These are phyloP conservation scores for Trichoderma pleuroti DNA, from an alignment of 2,329 filamentous ascomycete genomes.

Conservation along the genomic window DNA sequence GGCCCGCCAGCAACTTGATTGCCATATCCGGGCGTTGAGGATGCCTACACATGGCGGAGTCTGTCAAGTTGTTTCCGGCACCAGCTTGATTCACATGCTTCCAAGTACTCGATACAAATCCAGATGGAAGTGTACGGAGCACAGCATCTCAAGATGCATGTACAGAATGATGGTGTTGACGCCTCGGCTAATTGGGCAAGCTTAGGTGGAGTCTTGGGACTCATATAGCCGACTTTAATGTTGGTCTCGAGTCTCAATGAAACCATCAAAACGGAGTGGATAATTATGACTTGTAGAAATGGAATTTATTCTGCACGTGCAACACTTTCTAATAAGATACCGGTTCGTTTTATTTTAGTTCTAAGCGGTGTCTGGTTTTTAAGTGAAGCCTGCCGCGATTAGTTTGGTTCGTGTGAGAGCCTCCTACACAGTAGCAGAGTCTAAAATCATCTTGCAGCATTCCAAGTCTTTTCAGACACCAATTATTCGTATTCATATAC, in stretches of 20 bases:
- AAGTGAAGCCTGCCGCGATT: neutral
- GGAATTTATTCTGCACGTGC: neutral
- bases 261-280: neutral
- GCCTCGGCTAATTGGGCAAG: constrained; percentile 5
- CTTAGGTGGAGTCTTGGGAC: neutral
- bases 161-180: neutral
- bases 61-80: neutral
- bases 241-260: neutral
- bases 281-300: neutral
- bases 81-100: neutral
- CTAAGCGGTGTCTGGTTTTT: neutral
- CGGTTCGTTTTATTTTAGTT: neutral
- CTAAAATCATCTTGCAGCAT: neutral
- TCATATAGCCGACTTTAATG: constrained; percentile 10
- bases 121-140: neutral
- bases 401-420: neutral
- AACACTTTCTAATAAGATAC: neutral
- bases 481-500: neutral
- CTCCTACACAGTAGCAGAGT: neutral
- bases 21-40: neutral
- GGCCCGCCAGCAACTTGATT: neutral
- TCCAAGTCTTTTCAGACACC: neutral
- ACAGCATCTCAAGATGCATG: neutral
- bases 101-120: neutral
- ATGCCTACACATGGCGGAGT: neutral